These are phyloP conservation scores for Pyronema domesticum DNA, from an alignment of 495 filamentous ascomycete species.

Conservation along the genomic window DNA sequence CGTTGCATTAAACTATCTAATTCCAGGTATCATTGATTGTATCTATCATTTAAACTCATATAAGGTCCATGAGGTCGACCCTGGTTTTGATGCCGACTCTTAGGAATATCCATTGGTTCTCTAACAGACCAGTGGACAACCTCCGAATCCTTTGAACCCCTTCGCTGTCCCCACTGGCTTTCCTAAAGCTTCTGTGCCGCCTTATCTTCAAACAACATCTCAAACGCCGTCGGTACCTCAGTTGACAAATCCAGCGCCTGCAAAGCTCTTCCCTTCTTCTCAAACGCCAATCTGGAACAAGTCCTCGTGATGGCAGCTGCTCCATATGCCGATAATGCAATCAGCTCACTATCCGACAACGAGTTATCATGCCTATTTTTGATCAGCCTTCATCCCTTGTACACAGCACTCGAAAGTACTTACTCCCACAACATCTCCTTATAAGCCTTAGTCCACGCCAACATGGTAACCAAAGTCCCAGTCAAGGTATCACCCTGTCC, in stretches of 20 bases:
- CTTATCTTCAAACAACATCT: slow-evolving; percentile 45
- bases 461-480: slow-evolving; percentile 67
- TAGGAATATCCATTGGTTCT: too few relatives aligned
- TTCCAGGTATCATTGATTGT: too few relatives aligned
- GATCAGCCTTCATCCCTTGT: neutral
- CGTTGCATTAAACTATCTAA: too few relatives aligned
- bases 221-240: slow-evolving; percentile 68
- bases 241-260: slow-evolving; percentile 92
- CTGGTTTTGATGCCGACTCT: too few relatives aligned
- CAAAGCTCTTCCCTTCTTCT: slow-evolving; percentile 69
- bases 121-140: too few relatives aligned
- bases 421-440: slow-evolving; percentile 64
- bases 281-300: slow-evolving; percentile 74
- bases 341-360: slow-evolving; percentile 42
- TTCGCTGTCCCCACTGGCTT: slow-evolving; percentile 16
- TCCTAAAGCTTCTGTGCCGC: slow-evolving; percentile 8
- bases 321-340: slow-evolving; percentile 67
- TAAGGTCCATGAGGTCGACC: too few relatives aligned
- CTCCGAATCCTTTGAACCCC: slow-evolving; percentile 33
- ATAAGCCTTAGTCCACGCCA: slow-evolving; percentile 79
- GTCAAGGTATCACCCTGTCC: slow-evolving; percentile 95
- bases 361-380: slow-evolving; percentile 32
- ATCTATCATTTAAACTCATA: too few relatives aligned
- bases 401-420: slow-evolving; percentile 5
- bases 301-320: slow-evolving; percentile 70